phyloP scores from a whole-genome alignment of 768 basidiomycete species.

The Leccinum barrowsii region DNA sequence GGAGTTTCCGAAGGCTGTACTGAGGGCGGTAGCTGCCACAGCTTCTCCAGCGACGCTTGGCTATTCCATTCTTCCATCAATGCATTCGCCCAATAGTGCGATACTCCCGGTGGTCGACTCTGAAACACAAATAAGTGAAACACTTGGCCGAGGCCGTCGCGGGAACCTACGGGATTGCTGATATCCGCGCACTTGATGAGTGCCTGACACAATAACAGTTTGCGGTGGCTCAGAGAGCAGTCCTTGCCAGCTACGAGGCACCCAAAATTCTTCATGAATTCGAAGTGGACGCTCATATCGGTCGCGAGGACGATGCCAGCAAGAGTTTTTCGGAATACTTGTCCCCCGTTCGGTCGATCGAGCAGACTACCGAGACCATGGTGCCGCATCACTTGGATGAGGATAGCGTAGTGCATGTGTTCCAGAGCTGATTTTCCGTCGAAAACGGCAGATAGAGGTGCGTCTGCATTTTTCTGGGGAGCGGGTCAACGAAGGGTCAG shows the following conservation, averaged over 20 bases:
- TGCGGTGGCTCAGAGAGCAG: constrained; percentile 42
- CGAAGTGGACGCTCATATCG: constrained; percentile 88
- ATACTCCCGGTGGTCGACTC: constrained; percentile 91
- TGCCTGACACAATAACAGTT: constrained; percentile 80
- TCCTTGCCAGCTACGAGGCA: constrained; percentile 42
- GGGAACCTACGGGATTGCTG: constrained; percentile 83
- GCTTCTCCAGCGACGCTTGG: constrained; percentile 83
- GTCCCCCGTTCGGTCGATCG: constrained; percentile 48
- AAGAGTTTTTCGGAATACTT: constrained; percentile 68
- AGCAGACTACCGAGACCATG: constrained; percentile 72
- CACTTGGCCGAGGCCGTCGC: neutral
- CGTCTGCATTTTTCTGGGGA: constrained; percentile 83
- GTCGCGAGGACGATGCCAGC: constrained; percentile 83
- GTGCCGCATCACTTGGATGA: constrained; percentile 74
- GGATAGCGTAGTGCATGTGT: constrained; percentile 83
- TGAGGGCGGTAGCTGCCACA: constrained; percentile 64
- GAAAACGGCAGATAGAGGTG: constrained; percentile 85
- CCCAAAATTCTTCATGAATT: constrained; percentile 73
- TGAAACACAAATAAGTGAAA: constrained; percentile 30
- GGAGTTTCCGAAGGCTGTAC: constrained; percentile 47
- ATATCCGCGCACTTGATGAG: constrained; percentile 98
- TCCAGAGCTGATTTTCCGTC: constrained; percentile 90
- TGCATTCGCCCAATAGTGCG: constrained; percentile 88
- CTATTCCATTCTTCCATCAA: constrained; percentile 87
- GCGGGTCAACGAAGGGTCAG: constrained; percentile 5